phyloP scores from a whole-genome alignment of 805 yeast genomes.

The Danielia reshetovae region DNA sequence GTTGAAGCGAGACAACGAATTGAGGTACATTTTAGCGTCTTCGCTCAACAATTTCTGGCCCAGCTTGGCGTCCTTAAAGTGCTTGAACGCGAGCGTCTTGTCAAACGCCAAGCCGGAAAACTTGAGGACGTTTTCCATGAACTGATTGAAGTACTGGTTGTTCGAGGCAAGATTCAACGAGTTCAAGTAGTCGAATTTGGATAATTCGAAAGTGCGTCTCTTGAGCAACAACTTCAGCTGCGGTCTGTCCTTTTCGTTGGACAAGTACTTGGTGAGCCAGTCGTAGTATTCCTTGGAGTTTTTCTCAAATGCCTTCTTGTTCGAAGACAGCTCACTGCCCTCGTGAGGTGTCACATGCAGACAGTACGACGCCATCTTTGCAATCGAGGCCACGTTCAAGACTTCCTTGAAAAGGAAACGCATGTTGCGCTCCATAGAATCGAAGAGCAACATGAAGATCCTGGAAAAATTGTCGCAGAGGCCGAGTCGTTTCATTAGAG shows the following conservation, averaged over 20 bases:
- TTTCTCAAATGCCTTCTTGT: conserved; percentile 34
- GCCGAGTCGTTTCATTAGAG: conserved; percentile 19
- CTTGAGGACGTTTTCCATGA: conserved; percentile 34
- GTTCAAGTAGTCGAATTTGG: conserved; percentile 45
- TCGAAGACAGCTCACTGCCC: conserved; percentile 20
- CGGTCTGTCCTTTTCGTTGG: conserved; percentile 42
- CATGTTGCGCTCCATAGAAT: conserved; percentile 31
- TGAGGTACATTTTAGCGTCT: conserved; percentile 29
- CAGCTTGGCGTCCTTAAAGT: conserved; percentile 13
- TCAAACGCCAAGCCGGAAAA: conserved; percentile 22
- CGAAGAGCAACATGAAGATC: conserved; percentile 23
- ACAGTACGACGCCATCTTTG: conserved; percentile 22
- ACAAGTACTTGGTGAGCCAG: conserved; percentile 41
- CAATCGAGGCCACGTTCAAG: conserved; percentile 24
- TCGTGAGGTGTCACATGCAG: conserved; percentile 8
- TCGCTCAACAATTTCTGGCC: conserved; percentile 17
- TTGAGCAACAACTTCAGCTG: conserved; percentile 35
- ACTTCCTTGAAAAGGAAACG: conserved; percentile 25
- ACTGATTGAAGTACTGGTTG: conserved; percentile 38
- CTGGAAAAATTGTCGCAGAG: conserved; percentile 24
- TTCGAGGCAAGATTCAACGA: conserved; percentile 33
- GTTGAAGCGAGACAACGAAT: conserved; percentile 34
- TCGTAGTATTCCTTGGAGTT: conserved; percentile 40
- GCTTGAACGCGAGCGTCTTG: conserved; percentile 6
- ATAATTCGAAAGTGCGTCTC: conserved; percentile 38